Evolutionary conservation across 768 basidiomycete species (phyloP).

Genomic region (Heimioporus sp.): DNA sequence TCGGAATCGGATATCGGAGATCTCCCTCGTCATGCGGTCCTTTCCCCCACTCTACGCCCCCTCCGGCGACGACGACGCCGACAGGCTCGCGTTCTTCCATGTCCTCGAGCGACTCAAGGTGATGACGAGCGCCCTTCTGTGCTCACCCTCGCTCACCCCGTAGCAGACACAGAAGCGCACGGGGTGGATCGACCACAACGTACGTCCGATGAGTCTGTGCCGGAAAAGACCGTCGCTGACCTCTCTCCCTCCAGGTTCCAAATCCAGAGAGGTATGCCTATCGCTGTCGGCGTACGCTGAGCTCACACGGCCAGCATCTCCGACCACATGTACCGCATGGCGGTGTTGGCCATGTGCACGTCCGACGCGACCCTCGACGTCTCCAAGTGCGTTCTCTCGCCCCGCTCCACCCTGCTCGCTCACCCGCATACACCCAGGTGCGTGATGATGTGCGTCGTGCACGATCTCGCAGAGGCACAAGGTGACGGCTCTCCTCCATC

Average conservation of each 20-base stretch:
- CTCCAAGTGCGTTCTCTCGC: constrained; percentile 51
- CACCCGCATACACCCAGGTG: constrained; percentile 44
- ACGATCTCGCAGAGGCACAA: constrained; percentile 96
- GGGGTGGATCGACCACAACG: constrained; percentile 87
- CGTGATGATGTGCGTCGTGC: constrained; percentile 87
- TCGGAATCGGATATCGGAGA: background rate
- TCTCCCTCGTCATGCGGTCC: constrained; percentile 28
- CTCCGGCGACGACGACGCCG: constrained; percentile 51
- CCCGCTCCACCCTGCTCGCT: background rate
- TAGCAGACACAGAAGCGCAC: constrained; percentile 89
- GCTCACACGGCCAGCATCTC: constrained; percentile 58
- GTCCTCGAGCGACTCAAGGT: constrained; percentile 89
- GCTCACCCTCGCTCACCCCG: background rate
- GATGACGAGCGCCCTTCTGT: background rate
- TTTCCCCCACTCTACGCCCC: constrained; percentile 61
- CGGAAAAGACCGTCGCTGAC: constrained; percentile 3
- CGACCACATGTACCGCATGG: constrained; percentile 98
- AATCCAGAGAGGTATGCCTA: constrained; percentile 70
- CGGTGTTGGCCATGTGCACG: constrained; percentile 85
- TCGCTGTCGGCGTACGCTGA: background rate
- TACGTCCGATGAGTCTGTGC: background rate
- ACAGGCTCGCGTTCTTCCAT: constrained; percentile 89
- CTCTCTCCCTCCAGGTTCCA: constrained; percentile 53
- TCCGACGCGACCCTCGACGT: constrained; percentile 72
- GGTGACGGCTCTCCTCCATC: constrained; percentile 41